phyloP scores from a whole-genome alignment of 129 eudicot species.

The Pseudognaphalium luteoalbum region DNA sequence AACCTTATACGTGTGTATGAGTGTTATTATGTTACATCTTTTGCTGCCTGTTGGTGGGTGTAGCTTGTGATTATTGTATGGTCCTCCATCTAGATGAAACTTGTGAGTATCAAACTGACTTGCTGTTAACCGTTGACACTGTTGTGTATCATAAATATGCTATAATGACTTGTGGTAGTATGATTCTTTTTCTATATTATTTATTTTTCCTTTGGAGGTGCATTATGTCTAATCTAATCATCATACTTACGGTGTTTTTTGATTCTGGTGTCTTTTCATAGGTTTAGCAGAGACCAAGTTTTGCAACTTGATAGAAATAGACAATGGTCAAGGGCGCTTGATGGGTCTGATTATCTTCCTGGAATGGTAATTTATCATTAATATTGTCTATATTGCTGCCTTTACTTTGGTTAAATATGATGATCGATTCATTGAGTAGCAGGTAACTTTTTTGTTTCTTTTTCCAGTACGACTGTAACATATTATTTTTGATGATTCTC shows the following conservation, averaged over 20 bases:
- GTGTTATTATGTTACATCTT: not conserved
- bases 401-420: constrained; percentile 6
- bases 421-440: not conserved
- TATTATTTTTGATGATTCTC: constrained; percentile 15
- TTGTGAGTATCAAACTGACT: not conserved
- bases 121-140: not conserved
- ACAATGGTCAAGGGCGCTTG: constrained; percentile 99
- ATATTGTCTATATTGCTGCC: constrained; percentile 6
- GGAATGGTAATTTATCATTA: constrained; percentile 66
- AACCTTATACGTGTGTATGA: not conserved
- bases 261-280: constrained; percentile 32
- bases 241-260: constrained; percentile 1
- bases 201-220: not conserved
- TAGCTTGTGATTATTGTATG: not conserved
- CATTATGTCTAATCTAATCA: not conserved
- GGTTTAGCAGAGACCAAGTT: constrained; percentile 81
- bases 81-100: not conserved
- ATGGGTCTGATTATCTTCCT: constrained; percentile 98
- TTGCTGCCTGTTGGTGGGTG: not conserved
- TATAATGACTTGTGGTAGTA: not conserved
- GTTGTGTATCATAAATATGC: constrained; percentile 6
- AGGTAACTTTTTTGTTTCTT: not conserved
- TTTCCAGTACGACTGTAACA: constrained; percentile 11
- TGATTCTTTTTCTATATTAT: not conserved
- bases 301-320: constrained; percentile 67